A percentile compares a stretch with the other conserved stretches of the same genome.
Conservation (phyloP, 306 rosid genomes). For the Psophocarpus tetragonolobus region DNA sequence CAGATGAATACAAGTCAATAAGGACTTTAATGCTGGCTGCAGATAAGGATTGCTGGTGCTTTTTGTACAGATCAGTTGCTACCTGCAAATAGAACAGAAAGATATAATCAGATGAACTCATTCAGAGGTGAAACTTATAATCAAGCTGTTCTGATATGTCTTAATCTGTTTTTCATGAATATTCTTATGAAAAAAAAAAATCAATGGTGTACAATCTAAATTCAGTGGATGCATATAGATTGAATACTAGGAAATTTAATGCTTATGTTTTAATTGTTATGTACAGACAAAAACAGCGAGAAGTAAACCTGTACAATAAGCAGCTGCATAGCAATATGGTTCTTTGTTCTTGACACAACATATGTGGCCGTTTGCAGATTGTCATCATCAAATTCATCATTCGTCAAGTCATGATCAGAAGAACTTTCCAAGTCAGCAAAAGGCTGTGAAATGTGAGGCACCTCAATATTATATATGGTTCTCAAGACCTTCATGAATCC, state of each 20-base stretch:
- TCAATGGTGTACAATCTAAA: not conserved
- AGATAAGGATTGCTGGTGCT: slow-evolving; percentile 58
- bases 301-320: slow-evolving; percentile 81
- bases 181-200: not conserved
- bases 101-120: slow-evolving; percentile 32
- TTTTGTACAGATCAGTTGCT: slow-evolving; percentile 66
- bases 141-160: not conserved
- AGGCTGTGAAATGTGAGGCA: slow-evolving; percentile 54
- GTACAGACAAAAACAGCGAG: slow-evolving; percentile 27
- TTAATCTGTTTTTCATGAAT: not conserved
- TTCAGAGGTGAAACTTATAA: slow-evolving; percentile 6
- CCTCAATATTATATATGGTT: slow-evolving; percentile 63
- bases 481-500: slow-evolving; percentile 80
- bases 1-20: slow-evolving; percentile 61
- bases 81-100: slow-evolving; percentile 48
- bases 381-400: slow-evolving; percentile 81
- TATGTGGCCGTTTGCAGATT: slow-evolving; percentile 82
- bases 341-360: slow-evolving; percentile 78
- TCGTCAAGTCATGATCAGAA: slow-evolving; percentile 69
- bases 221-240: slow-evolving; percentile 12
- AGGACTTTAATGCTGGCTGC: slow-evolving; percentile 60
- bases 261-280: slow-evolving; percentile 2
- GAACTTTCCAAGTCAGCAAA: slow-evolving; percentile 53
- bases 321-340: slow-evolving; percentile 87
- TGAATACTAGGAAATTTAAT: not conserved